phyloP scores from a whole-genome alignment of 352 stramenopile genomes.

The Stramenopiles sp. region DNA sequence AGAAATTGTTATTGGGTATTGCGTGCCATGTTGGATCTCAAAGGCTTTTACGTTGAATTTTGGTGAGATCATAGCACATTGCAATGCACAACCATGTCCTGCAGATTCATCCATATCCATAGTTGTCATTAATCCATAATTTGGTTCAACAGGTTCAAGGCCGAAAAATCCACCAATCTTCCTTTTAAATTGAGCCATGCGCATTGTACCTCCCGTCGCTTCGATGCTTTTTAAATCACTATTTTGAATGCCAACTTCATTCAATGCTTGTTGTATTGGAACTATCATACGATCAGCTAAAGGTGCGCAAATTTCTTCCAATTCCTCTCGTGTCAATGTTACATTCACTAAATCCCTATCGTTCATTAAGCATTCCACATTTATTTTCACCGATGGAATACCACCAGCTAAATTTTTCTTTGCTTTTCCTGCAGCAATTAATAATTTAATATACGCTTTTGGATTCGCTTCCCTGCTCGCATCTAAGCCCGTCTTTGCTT shows the following conservation, averaged over 20 bases:
- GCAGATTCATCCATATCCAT: slow-evolving; percentile 97
- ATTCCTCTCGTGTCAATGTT: slow-evolving; percentile 77
- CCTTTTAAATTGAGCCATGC: slow-evolving; percentile 84
- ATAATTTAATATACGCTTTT: slow-evolving; percentile 88
- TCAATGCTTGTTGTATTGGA: slow-evolving; percentile 52
- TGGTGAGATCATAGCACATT: slow-evolving; percentile 93
- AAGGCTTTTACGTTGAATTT: slow-evolving; percentile 90
- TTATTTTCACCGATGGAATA: slow-evolving; percentile 82
- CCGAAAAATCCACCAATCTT: slow-evolving; percentile 67
- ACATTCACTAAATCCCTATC: slow-evolving; percentile 80
- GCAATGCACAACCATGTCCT: slow-evolving; percentile 80
- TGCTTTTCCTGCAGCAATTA: slow-evolving; percentile 88
- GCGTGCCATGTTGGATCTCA: slow-evolving; percentile 50
- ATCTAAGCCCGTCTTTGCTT: slow-evolving; percentile 52
- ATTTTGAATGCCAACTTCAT: slow-evolving; percentile 61
- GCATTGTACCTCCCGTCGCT: slow-evolving; percentile 83
- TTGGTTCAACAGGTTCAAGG: slow-evolving; percentile 70
- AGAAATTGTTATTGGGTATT: slow-evolving; percentile 75
- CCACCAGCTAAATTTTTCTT: slow-evolving; percentile 96
- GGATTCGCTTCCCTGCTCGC: slow-evolving; percentile 55
- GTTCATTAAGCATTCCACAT: slow-evolving; percentile 92
- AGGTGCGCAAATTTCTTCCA: slow-evolving; percentile 72
- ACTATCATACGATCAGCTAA: slow-evolving; percentile 54
- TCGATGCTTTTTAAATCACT: slow-evolving; percentile 72
- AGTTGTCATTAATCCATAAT: slow-evolving; percentile 90